These are phyloP conservation scores for Zymoseptoria ardabiliae DNA, from an alignment of 2,329 filamentous ascomycete species.

Conservation along the genomic window DNA sequence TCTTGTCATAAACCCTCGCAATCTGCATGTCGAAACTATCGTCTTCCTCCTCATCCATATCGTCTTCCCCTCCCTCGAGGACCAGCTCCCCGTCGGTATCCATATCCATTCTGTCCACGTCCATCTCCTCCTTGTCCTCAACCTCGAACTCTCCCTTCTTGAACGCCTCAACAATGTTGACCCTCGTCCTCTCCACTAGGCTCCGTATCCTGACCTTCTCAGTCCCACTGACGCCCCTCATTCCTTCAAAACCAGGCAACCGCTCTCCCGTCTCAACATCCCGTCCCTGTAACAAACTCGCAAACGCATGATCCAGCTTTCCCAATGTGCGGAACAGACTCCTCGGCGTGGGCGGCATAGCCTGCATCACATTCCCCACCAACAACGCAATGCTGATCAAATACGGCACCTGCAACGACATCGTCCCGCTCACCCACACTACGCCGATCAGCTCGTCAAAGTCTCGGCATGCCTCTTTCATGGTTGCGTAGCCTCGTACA, in stretches of 20 bases:
- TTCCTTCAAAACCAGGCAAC: constrained; percentile 63
- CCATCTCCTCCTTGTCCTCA: constrained; percentile 30
- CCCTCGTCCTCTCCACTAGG: constrained; percentile 67
- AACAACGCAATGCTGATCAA: constrained; percentile 70
- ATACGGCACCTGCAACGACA: constrained; percentile 76
- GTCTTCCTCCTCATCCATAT: constrained; percentile 26
- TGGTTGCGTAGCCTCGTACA: constrained; percentile 50
- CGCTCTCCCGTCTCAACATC: constrained; percentile 58
- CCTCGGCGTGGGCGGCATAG: constrained; percentile 62
- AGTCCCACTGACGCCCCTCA: constrained; percentile 61
- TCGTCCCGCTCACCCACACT: constrained; percentile 80
- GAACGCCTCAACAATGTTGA: constrained; percentile 63
- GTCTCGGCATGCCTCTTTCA: constrained; percentile 65
- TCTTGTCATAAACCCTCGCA: constrained; percentile 70
- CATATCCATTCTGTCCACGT: constrained; percentile 30
- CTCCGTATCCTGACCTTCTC: constrained; percentile 85
- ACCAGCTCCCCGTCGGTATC: constrained; percentile 33
- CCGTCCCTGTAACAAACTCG: constrained; percentile 61
- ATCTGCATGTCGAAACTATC: constrained; percentile 58
- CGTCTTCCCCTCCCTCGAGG: constrained; percentile 24
- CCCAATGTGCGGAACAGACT: constrained; percentile 62
- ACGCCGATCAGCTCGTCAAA: constrained; percentile 69
- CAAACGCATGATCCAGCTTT: constrained; percentile 79
- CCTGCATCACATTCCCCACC: constrained; percentile 62
- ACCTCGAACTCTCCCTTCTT: constrained; percentile 44